Evolutionary conservation across 1,139 yeast species (phyloP), one percentile per base, ranked within the genome.

Genomic region (Yamadazyma oceani): DNA sequence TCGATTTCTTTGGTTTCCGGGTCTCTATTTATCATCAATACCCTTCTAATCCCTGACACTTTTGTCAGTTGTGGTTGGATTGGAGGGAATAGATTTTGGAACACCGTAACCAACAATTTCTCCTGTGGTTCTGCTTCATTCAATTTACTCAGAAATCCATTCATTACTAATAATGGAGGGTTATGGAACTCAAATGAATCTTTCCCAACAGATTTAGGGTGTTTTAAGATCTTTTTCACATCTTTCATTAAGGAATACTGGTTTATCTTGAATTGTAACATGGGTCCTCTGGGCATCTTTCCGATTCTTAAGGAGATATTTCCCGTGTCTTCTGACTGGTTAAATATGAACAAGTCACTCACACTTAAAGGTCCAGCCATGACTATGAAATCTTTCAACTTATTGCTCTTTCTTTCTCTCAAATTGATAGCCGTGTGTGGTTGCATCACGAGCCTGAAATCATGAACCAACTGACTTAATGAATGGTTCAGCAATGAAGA

Each of bases 301-400:
- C 94, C 90, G 37, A 94, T 65, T 54, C 97, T 77, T 49, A 94
- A 68, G 35, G 92, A 83, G 9, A 94, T 82, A 43, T 81, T 82
- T 6, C 97, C 97, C 2, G 84, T 69, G 31, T 74, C 75, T 49
- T 80, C 83, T 31, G 88, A 78, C 57, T 88, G 96, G 46, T 90
- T 84, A 66, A 92, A 89, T 17, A 92, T 71, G 64, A 92, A 79
- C 56, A 94, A 63, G 60, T 92, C 96, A 7, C 92, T 75, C 11
- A 94, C 96, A 26, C 96, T 96, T 37, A 92, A 70, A 7, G 98
- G 97, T 4, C 98, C 98, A 26, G 97, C 89, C 97, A 92, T 90
- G 16, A 89, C 96, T 14, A 90, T 77, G 53, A 86, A 92, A 63
- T 92, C 98, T 60, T 85, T 85, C 48, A 92, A 71, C 55, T 82